Percentiles rank a stretch among this genome's conserved stretches.
Conservation (phyloP, 805 yeast species). For the Lachancea lanzarotensis region DNA sequence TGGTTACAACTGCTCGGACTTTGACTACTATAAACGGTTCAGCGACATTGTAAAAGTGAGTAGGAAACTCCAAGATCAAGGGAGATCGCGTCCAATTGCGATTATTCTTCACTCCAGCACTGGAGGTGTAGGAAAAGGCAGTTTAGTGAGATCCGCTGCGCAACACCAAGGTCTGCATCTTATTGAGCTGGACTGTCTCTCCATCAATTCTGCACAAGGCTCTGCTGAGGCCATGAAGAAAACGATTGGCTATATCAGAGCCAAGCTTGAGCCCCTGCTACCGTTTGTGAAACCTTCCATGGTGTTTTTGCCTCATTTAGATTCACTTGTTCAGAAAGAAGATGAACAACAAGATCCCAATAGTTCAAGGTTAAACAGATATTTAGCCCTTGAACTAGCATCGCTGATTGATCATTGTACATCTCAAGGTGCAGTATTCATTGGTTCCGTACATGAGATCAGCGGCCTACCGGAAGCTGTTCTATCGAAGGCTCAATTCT, state of each 20-base stretch:
- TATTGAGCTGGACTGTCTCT: slow-evolving; percentile 64
- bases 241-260: slow-evolving; percentile 70
- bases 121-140: slow-evolving; percentile 74
- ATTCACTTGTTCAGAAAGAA: slow-evolving; percentile 58
- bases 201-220: slow-evolving; percentile 35
- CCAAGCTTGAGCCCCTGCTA: slow-evolving; percentile 61
- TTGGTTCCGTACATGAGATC: slow-evolving; percentile 62
- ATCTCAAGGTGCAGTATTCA: slow-evolving; percentile 39
- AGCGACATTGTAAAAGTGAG: slow-evolving; percentile 51
- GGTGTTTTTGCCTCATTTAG: slow-evolving; percentile 64
- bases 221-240: slow-evolving; percentile 70
- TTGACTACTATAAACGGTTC: slow-evolving; percentile 46
- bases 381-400: slow-evolving; percentile 43
- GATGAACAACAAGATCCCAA: slow-evolving; percentile 50
- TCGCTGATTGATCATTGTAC: slow-evolving; percentile 53
- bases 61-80: slow-evolving; percentile 24
- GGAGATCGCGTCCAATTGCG: slow-evolving; percentile 47
- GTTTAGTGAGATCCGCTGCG: slow-evolving; percentile 50
- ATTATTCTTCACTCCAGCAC: slow-evolving; percentile 61
- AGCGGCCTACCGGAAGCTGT: slow-evolving; percentile 62
- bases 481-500: slow-evolving; percentile 68
- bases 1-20: slow-evolving; percentile 31
- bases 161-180: slow-evolving; percentile 58
- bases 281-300: slow-evolving; percentile 42
- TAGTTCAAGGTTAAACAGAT: slow-evolving; percentile 28